Base-by-base conservation (phyloP, 1,284 basidiomycete genomes). In the Ganoderma boninense region DNA sequence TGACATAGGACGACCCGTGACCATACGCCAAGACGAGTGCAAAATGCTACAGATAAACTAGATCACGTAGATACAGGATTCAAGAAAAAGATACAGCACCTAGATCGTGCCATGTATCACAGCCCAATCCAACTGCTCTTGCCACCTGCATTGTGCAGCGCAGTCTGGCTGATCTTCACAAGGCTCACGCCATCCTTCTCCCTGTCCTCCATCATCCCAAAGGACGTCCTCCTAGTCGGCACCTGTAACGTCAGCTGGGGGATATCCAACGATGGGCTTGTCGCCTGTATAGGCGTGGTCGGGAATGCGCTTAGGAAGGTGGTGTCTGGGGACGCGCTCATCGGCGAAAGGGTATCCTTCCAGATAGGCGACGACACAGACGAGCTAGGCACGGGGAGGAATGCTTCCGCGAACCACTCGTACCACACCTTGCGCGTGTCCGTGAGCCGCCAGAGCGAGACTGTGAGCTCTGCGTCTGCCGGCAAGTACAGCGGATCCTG, bases 371-470 rank as follows among this genome's bases (percentile, higher is more conserved):
- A 69, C 11, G 73, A 75, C 11, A 77, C 72, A 40, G 77, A 73
- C 35, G 77, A 73, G 40, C 74, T 75, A 10, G 79, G 78, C n/a
- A 92, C 84, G 8, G 92, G 89, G 54, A 99, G 85, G 84, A 95
- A 99, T 3, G 93, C 92, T 78, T 99, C 97, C 0, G 96, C 97
- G 77, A 92, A 92, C 98, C 98, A 99, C 82, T 99, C 98, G 83
- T 99, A 99, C 98, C 98, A 99, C 10, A 99, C 96, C 76, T 94
- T 90, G 42, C 91, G 89, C 71, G 92, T 87, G 79, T 94, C 94
- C 1, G 96, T 97, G 69, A 98, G 83, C 40, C 98, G 91, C 97
- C 98, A 99, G 65, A 99, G 89, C 65, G 95, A 94, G 11, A 99
- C 95, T 68, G 96, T 94, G 20, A 99, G 84, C 81, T 99, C 97